Conservation (phyloP, 768 basidiomycete genomes). For the Podaxis sp. region DNA sequence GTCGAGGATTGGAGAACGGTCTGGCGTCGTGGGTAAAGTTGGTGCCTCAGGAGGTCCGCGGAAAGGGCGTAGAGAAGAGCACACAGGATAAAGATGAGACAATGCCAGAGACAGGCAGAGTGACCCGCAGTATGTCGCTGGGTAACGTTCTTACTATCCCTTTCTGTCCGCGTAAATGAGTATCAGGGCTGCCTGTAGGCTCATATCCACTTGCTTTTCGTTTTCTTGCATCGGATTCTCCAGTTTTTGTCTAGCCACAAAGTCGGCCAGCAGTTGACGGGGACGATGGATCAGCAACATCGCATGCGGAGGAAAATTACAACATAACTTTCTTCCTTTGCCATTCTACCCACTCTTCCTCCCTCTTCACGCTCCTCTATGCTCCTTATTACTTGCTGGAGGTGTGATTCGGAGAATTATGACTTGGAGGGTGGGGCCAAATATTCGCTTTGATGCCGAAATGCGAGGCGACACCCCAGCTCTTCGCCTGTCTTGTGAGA, state of each 20-base stretch:
- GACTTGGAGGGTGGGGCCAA: neutral
- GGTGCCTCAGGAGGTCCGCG: neutral
- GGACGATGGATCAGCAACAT: neutral
- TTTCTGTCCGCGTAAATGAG: neutral
- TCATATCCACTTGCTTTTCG: no score
- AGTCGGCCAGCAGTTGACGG: neutral
- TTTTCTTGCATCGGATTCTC: neutral
- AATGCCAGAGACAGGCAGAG: neutral
- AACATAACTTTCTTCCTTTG: neutral
- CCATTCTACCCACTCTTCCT: neutral
- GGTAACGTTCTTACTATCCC: neutral
- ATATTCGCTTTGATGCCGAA: neutral
- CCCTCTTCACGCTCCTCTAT: neutral
- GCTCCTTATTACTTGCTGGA: neutral
- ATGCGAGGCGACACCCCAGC: neutral
- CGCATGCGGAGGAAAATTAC: neutral
- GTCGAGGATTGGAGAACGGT: neutral
- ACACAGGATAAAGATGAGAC: neutral
- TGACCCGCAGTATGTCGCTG: neutral
- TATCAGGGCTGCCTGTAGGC: neutral
- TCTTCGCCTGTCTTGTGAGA: neutral
- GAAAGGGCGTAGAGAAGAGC: neutral
- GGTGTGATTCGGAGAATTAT: neutral
- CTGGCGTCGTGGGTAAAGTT: no score
- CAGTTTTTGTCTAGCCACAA: neutral